Conservation (phyloP, 441 rosid species). For the Euphorbia corollata region DNA sequence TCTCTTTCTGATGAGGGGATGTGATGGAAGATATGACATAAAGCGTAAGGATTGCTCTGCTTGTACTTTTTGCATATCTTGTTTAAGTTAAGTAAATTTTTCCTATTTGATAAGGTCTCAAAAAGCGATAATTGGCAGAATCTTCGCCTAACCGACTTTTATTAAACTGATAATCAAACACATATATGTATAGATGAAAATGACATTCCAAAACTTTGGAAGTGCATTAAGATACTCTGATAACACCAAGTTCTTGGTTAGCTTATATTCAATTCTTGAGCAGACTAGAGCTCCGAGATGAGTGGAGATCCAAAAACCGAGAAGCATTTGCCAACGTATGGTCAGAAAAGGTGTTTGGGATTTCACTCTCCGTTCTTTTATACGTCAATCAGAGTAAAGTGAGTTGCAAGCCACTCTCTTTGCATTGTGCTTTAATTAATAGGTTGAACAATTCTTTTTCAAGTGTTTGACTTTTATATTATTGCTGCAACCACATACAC, state of each 20-base stretch:
- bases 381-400: conserved; percentile 82
- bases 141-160: too few relatives aligned
- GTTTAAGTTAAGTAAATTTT: too few relatives aligned
- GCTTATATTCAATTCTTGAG: conserved; percentile 22
- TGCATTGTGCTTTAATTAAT: conserved; percentile 3
- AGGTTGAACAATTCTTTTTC: too few relatives aligned
- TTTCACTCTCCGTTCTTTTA: conserved; percentile 65
- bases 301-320: conserved; percentile 80
- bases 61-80: conserved; percentile 4
- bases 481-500: background rate
- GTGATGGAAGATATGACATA: conserved; percentile 85
- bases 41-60: conserved; percentile 59
- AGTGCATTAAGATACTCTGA: background rate
- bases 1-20: conserved; percentile 88
- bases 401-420: conserved; percentile 26
- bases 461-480: background rate
- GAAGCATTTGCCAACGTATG: conserved; percentile 88
- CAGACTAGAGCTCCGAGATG: conserved; percentile 84
- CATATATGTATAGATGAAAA: too few relatives aligned
- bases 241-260: background rate
- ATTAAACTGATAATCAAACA: too few relatives aligned
- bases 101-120: too few relatives aligned
- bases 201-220: too few relatives aligned
- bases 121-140: too few relatives aligned
- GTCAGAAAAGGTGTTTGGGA: conserved; percentile 87